A percentile compares a stretch with the other conserved stretches of the same genome.
phyloP scores from a whole-genome alignment of 192 early-diverging fungal genomes.

The Coemansia javaensis region DNA sequence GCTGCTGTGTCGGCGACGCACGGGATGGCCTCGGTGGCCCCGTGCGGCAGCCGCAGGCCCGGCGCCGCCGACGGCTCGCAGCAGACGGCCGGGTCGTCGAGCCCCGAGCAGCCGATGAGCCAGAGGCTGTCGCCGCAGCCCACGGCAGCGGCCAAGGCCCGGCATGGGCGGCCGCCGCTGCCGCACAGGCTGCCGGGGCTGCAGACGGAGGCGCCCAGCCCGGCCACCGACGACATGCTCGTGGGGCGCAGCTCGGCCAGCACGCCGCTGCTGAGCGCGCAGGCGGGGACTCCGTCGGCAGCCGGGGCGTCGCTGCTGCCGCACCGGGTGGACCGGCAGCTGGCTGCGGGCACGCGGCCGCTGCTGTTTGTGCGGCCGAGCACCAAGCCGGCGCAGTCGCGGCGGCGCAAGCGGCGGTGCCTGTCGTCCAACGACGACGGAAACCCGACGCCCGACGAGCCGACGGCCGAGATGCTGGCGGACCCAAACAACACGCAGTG shows the following conservation, averaged over 20 bases:
- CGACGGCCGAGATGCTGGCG: neutral
- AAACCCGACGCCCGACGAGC: neutral
- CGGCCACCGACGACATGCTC: neutral
- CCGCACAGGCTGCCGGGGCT: neutral
- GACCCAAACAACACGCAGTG: slow-evolving; percentile 25
- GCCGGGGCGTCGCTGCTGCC: slow-evolving; percentile 12
- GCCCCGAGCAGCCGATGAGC: slow-evolving; percentile 13
- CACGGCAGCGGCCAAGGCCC: neutral
- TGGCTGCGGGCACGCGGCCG: slow-evolving; percentile 37
- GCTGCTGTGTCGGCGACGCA: neutral
- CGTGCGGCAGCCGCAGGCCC: neutral
- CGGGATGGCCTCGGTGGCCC: neutral
- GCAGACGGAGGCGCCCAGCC: slow-evolving; percentile 4
- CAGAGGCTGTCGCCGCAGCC: slow-evolving; percentile 5
- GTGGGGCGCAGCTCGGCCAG: slow-evolving; percentile 4
- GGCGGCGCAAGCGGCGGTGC: slow-evolving; percentile 43
- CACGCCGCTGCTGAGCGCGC: slow-evolving; percentile 9
- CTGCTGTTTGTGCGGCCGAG: slow-evolving; percentile 46
- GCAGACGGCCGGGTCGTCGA: neutral
- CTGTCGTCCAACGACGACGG: slow-evolving; percentile 17
- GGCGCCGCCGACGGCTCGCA: neutral
- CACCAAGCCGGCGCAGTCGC: slow-evolving; percentile 14
- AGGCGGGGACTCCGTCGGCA: neutral
- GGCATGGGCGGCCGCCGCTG: too few relatives aligned
- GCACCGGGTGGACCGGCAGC: slow-evolving; percentile 47